Base-by-base conservation (phyloP, 257 asterid genomes). In the Thymus quinquecostatus region DNA sequence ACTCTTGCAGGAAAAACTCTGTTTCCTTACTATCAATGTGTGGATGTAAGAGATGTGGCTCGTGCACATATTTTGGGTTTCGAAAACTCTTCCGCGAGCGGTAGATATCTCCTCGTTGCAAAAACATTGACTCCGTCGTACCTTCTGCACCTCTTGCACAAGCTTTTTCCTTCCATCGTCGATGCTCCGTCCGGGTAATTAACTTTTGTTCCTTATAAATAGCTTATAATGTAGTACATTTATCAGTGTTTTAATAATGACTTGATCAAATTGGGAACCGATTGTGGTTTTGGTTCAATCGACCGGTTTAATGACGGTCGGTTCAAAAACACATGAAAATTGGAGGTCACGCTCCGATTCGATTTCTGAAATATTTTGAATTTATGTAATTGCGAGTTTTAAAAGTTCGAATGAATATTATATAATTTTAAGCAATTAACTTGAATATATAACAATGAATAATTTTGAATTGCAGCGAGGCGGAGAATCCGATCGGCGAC, bases 41-140 rank as follows among this genome's bases (percentile, higher is more conserved):
- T 82, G 33, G 81, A 84, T 57, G 82, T 79, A 21, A 78, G 79
- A 59, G 89, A 82, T 61, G 84, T 84, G 10, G 84, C 82, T 2
- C 4, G 40, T 59, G 88, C 86, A 36, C 83, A 67, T 65, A 29
- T 75, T 50, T 7, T 74, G 60, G 83, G 71, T 4, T 83, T 68
- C 28, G 80, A 84, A 47, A 75, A 77, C 33, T 69, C 79, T 43
- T 71, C 77, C 5, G 82, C 89, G 21, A 71, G 38, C 33, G 89
- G 82, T 1, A 72, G 80, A 48, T 79, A 82, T 40, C 30, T 10
- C 6, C 54, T 81, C 45, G 82, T 81, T 59, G 85, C 51, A 36
- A 38, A 13, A 44, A 41, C 71, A 10, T 3, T 74, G 1, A 63
- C 49, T 50, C 73, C 69, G 21, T 45, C 40, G 6, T 66, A 44